Conservation (phyloP, 768 basidiomycete species). For the Hypsizygus marmoreus region DNA sequence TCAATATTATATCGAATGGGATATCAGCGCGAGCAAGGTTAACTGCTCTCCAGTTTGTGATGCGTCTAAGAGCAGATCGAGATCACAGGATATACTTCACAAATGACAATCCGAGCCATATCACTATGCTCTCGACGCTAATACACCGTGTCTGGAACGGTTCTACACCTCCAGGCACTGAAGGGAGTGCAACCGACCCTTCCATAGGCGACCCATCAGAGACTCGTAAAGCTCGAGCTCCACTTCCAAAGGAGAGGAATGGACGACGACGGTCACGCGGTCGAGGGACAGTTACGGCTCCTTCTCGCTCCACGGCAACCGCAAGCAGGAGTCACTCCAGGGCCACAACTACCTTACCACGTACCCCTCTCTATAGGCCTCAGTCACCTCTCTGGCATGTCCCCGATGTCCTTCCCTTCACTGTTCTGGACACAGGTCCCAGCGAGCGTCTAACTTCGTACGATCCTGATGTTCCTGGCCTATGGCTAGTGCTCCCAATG, state of each 20-base stretch:
- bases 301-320: slow-evolving; percentile 39
- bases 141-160: slow-evolving; percentile 51
- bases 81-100: slow-evolving; percentile 84
- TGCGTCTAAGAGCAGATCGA: slow-evolving; percentile 86
- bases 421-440: slow-evolving; percentile 55
- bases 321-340: slow-evolving; percentile 67
- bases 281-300: slow-evolving; percentile 39
- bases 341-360: slow-evolving; percentile 34
- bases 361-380: slow-evolving; percentile 34
- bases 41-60: slow-evolving; percentile 79
- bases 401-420: slow-evolving; percentile 67
- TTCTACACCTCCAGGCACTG: slow-evolving; percentile 6
- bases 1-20: slow-evolving; percentile 47
- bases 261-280: slow-evolving; percentile 56
- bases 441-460: slow-evolving; percentile 72
- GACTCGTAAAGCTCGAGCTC: slow-evolving; percentile 47
- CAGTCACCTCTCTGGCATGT: slow-evolving; percentile 63
- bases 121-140: slow-evolving; percentile 59
- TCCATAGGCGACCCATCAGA: slow-evolving; percentile 25
- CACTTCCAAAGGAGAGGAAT: slow-evolving; percentile 51
- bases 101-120: slow-evolving; percentile 59
- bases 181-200: slow-evolving; percentile 13
- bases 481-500: slow-evolving; percentile 60
- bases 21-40: slow-evolving; percentile 65
- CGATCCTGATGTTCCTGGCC: slow-evolving; percentile 49